Percentiles rank a stretch among this genome's conserved stretches.
These are phyloP conservation scores for Luffa acutangula DNA, from an alignment of 306 rosid species.

Conservation along the genomic window DNA sequence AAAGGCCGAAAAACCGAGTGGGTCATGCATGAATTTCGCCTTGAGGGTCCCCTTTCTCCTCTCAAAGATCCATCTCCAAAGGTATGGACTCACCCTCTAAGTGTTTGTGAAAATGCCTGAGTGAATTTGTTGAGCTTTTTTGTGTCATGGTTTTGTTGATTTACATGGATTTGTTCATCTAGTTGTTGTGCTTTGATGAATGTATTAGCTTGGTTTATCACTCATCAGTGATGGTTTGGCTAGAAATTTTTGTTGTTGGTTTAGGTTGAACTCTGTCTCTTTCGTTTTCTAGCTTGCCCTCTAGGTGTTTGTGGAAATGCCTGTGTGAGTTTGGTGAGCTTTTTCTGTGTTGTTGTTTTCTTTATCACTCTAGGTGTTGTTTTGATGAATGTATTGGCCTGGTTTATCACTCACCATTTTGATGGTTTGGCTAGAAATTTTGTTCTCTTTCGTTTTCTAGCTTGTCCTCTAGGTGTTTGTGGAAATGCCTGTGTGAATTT, in stretches of 20 bases:
- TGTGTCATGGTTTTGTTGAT: neutral
- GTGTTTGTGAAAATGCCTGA: neutral
- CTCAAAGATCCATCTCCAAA: slow-evolving; percentile 38
- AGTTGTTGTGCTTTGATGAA: neutral
- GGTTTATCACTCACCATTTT: neutral
- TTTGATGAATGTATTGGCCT: neutral
- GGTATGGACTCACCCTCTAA: slow-evolving; percentile 24
- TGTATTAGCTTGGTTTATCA: neutral
- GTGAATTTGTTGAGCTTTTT: neutral
- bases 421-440: neutral
- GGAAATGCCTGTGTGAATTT: neutral
- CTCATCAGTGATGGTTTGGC: neutral
- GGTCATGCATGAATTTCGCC: slow-evolving; percentile 93
- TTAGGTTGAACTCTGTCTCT: neutral
- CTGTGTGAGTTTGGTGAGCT: neutral
- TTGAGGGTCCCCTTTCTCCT: slow-evolving; percentile 50
- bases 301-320: neutral
- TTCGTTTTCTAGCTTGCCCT: neutral
- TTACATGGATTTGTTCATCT: neutral
- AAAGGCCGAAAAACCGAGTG: slow-evolving; percentile 81
- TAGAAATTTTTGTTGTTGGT: neutral
- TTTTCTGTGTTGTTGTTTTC: neutral
- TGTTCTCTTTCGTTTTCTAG: neutral
- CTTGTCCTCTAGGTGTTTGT: neutral
- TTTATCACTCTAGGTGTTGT: neutral